phyloP scores from a whole-genome alignment of 1,139 yeast genomes.

The Yamadazyma triangularis region DNA sequence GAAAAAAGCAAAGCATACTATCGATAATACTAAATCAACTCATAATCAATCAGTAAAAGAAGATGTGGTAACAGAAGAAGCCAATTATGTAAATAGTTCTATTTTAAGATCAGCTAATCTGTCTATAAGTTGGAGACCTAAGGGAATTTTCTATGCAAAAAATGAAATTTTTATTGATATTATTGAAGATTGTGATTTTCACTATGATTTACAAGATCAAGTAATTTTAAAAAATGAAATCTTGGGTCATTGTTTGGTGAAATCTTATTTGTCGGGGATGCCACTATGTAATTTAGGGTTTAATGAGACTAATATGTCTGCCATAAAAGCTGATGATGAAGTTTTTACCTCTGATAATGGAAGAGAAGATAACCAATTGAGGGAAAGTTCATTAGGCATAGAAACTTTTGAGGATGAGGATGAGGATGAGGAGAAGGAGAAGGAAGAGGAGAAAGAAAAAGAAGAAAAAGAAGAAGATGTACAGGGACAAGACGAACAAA shows the following conservation, averaged over 20 bases:
- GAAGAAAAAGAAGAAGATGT: no score
- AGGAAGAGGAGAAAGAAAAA: no score
- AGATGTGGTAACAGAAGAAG: slow-evolving; percentile 25
- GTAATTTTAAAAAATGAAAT: slow-evolving; percentile 32
- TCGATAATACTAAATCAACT: slow-evolving; percentile 29
- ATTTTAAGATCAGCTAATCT: slow-evolving; percentile 43
- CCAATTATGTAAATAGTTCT: slow-evolving; percentile 50
- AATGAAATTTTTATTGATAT: slow-evolving; percentile 45
- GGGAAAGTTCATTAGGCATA: slow-evolving; percentile 12
- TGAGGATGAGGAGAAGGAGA: slow-evolving; percentile 5
- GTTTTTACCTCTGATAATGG: not conserved
- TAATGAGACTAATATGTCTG: slow-evolving; percentile 32
- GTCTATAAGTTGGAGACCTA: slow-evolving; percentile 46
- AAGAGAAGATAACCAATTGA: slow-evolving; percentile 2
- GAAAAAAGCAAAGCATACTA: slow-evolving; percentile 6
- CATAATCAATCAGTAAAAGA: slow-evolving; percentile 37
- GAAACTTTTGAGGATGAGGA: slow-evolving; percentile 6
- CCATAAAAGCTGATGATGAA: slow-evolving; percentile 12
- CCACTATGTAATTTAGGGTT: slow-evolving; percentile 42
- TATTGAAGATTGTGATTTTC: slow-evolving; percentile 37
- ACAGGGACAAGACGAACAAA: not conserved
- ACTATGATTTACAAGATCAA: slow-evolving; percentile 29
- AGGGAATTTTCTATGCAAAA: slow-evolving; percentile 44
- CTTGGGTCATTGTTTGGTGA: slow-evolving; percentile 33
- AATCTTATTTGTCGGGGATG: slow-evolving; percentile 45